A percentile compares a stretch with the other conserved stretches of the same genome.
Conservation (phyloP, 805 yeast species). For the Candida orba region DNA sequence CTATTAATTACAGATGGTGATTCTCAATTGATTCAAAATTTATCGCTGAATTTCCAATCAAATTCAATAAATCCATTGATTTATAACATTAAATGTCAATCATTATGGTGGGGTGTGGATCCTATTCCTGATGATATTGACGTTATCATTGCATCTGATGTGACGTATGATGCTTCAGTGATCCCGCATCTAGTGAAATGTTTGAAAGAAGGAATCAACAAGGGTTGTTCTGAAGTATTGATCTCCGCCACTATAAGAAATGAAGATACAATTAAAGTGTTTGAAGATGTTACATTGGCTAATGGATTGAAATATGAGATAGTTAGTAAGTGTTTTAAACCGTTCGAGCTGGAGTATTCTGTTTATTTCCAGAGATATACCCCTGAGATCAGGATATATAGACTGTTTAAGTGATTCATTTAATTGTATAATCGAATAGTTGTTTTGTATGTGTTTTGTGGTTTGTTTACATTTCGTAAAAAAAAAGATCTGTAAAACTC, state of each 20-base stretch:
- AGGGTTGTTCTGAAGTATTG: slow-evolving; percentile 26
- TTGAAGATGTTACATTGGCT: slow-evolving; percentile 30
- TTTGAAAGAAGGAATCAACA: slow-evolving; percentile 24
- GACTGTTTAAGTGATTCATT: background rate
- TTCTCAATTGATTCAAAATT: slow-evolving; percentile 40
- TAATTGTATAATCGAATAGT: background rate
- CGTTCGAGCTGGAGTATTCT: slow-evolving; percentile 18
- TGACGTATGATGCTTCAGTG: slow-evolving; percentile 67
- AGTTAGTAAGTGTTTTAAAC: slow-evolving; percentile 6
- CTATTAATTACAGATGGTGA: slow-evolving; percentile 66
- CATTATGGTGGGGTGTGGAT: slow-evolving; percentile 56
- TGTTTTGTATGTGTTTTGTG: background rate
- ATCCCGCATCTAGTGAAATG: slow-evolving; percentile 49
- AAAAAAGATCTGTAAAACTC: background rate
- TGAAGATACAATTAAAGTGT: slow-evolving; percentile 37
- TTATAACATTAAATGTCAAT: slow-evolving; percentile 24
- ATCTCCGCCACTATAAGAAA: slow-evolving; percentile 78
- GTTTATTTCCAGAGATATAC: slow-evolving; percentile 16
- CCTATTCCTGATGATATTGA: slow-evolving; percentile 35
- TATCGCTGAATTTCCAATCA: slow-evolving; percentile 36
- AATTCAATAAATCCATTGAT: slow-evolving; percentile 29
- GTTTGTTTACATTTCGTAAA: slow-evolving; percentile 6
- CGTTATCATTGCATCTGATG: slow-evolving; percentile 75
- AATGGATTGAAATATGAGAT: slow-evolving; percentile 17
- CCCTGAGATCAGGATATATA: slow-evolving; percentile 15